These are phyloP conservation scores for Luffa aegyptiaca DNA, from an alignment of 306 rosid genomes.

Conservation along the genomic window DNA sequence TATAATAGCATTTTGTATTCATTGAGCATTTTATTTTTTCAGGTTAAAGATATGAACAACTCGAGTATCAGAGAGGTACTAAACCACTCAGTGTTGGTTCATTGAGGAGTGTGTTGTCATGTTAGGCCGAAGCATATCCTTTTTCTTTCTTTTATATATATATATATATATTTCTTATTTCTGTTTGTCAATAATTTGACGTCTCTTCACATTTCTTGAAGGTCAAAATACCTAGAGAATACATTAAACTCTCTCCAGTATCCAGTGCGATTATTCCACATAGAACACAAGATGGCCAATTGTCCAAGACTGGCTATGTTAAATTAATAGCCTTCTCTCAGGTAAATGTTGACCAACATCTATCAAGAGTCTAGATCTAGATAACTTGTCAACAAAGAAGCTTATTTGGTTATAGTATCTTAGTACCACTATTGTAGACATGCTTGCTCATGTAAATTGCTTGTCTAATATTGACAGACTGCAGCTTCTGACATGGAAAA, in stretches of 20 bases:
- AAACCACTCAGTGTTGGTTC: neutral
- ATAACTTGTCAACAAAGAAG: neutral
- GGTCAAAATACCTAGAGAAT: constrained; percentile 80
- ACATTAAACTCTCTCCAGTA: constrained; percentile 79
- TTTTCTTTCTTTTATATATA: neutral
- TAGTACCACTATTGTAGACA: neutral
- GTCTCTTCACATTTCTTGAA: constrained; percentile 23
- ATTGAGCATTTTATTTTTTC: constrained; percentile 16
- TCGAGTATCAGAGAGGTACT: constrained; percentile 62
- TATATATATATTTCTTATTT: too few species aligned
- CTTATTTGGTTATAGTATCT: neutral
- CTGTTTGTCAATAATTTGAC: constrained; percentile 5
- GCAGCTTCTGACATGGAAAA: constrained; percentile 86
- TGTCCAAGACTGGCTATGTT: constrained; percentile 77
- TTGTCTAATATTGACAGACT: constrained; percentile 29
- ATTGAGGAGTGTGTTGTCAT: neutral
- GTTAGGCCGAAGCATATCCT: neutral
- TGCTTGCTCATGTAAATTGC: neutral
- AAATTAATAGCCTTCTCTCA: constrained; percentile 80
- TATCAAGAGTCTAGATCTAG: neutral
- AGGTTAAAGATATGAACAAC: constrained; percentile 38
- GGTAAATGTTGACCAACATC: constrained; percentile 27
- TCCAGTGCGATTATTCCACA: constrained; percentile 76
- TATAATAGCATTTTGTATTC: constrained; percentile 7
- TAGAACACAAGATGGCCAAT: constrained; percentile 52